A percentile compares a stretch with the other conserved stretches of the same genome.
Conservation (phyloP, 116 monocot genomes). For the Zostera marina region DNA sequence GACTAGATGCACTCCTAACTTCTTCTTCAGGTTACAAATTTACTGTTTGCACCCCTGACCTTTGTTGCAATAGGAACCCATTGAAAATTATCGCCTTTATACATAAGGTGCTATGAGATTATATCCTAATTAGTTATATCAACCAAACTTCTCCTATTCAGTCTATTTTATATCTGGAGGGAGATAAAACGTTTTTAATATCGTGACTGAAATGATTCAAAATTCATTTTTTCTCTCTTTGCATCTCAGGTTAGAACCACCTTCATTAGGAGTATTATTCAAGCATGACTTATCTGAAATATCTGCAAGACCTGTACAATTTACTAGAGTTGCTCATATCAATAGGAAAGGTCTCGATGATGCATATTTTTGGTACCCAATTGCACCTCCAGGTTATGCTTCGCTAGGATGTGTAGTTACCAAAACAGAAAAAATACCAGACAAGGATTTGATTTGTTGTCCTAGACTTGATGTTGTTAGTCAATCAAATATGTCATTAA, state of each 20-base stretch:
- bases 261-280: slow-evolving; percentile 71
- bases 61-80: too few relatives aligned
- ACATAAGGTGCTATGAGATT: too few relatives aligned
- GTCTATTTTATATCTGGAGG: too few relatives aligned
- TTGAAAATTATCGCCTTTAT: too few relatives aligned
- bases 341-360: slow-evolving; percentile 65
- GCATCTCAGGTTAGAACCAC: slow-evolving; percentile 68
- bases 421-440: slow-evolving; percentile 55
- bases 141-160: too few relatives aligned
- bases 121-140: too few relatives aligned
- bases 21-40: too few relatives aligned
- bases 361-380: slow-evolving; percentile 81
- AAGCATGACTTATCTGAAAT: slow-evolving; percentile 49
- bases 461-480: slow-evolving; percentile 79
- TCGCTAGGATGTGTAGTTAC: slow-evolving; percentile 87
- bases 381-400: slow-evolving; percentile 89
- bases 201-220: background rate
- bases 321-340: slow-evolving; percentile 71
- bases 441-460: slow-evolving; percentile 60
- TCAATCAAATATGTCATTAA: slow-evolving; percentile 51
- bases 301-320: slow-evolving; percentile 71
- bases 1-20: too few relatives aligned
- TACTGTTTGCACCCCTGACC: too few relatives aligned
- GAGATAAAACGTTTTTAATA: background rate
- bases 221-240: slow-evolving; percentile 5